These are phyloP conservation scores for Curvularia sp. DNA, from an alignment of 2,329 filamentous ascomycete species.

Conservation along the genomic window DNA sequence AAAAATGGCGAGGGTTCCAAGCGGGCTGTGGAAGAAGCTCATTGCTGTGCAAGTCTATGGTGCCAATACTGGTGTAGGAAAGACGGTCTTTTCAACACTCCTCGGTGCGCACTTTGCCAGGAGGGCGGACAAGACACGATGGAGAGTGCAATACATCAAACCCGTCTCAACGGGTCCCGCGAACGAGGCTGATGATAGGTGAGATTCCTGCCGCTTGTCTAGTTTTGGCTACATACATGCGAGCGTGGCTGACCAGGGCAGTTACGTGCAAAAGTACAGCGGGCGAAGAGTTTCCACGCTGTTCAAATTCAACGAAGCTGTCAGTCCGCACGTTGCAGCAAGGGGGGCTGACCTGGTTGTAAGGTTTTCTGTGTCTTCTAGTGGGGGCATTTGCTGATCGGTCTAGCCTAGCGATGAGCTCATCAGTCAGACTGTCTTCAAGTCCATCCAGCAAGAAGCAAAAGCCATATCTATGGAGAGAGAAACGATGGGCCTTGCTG, in stretches of 20 bases:
- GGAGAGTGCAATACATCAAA: slow-evolving; percentile 72
- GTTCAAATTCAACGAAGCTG: slow-evolving; percentile 74
- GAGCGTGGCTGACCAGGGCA: slow-evolving; percentile 40
- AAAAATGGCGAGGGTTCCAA: slow-evolving; percentile 58
- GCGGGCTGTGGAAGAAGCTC: slow-evolving; percentile 72
- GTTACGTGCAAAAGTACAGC: slow-evolving; percentile 69
- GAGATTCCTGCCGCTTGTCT: slow-evolving; percentile 22
- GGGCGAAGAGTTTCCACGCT: slow-evolving; percentile 66
- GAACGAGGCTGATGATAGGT: slow-evolving; percentile 75
- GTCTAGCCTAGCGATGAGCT: slow-evolving; percentile 35
- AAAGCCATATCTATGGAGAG: slow-evolving; percentile 1
- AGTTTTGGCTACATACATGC: not conserved
- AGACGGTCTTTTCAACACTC: slow-evolving; percentile 79
- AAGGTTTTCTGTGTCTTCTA: slow-evolving; percentile 10
- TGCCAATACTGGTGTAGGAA: slow-evolving; percentile 84
- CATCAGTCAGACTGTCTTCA: slow-evolving; percentile 30
- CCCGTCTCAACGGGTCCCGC: slow-evolving; percentile 79
- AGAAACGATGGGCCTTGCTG: slow-evolving; percentile 51
- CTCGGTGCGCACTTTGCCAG: slow-evolving; percentile 65
- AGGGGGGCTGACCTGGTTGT: slow-evolving; percentile 35
- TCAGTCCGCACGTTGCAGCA: slow-evolving; percentile 81
- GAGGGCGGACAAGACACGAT: slow-evolving; percentile 26
- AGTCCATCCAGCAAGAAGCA: slow-evolving; percentile 23
- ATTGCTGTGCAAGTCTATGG: slow-evolving; percentile 79
- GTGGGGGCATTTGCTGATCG: slow-evolving; percentile 9